Conservation (phyloP, 345 rosid species). For the Barbarea vulgaris region DNA sequence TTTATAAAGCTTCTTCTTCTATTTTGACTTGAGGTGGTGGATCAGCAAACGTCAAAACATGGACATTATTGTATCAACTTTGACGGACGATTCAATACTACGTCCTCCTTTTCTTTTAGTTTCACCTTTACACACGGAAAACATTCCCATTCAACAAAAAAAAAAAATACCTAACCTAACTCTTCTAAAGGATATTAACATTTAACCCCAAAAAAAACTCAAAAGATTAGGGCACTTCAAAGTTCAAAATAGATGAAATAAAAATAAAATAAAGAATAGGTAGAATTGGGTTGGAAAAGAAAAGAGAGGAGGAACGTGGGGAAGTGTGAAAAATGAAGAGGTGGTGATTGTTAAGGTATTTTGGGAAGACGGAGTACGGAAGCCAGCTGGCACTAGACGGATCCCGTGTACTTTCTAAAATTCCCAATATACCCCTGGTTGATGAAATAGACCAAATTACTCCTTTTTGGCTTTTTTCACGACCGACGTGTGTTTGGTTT, state of each 20-base stretch:
- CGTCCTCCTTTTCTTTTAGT: not conserved
- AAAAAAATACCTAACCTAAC: constrained; percentile 6
- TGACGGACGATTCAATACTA: constrained; percentile 18
- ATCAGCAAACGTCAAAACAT: constrained; percentile 18
- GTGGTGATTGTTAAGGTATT: constrained; percentile 27
- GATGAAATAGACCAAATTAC: constrained; percentile 31
- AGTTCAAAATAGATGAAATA: not conserved
- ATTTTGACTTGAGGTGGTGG: not conserved
- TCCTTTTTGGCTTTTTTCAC: constrained; percentile 3
- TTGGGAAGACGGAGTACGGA: constrained; percentile 23
- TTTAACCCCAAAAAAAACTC: not conserved
- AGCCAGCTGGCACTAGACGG: constrained; percentile 22
- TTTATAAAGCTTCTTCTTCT: not conserved
- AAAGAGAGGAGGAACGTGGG: constrained; percentile 1
- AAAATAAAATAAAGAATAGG: not conserved
- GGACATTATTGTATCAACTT: not conserved
- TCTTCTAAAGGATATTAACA: not conserved
- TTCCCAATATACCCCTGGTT: constrained; percentile 11
- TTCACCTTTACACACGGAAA: not conserved
- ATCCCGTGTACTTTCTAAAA: constrained; percentile 16
- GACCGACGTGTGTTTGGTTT: constrained; percentile 24
- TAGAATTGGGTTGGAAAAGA: not conserved
- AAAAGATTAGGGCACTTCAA: not conserved
- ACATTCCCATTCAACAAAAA: not conserved
- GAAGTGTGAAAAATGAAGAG: constrained; percentile 19